These are phyloP conservation scores for Claviceps arundinis DNA, from an alignment of 2,329 filamentous ascomycete genomes.

Conservation along the genomic window DNA sequence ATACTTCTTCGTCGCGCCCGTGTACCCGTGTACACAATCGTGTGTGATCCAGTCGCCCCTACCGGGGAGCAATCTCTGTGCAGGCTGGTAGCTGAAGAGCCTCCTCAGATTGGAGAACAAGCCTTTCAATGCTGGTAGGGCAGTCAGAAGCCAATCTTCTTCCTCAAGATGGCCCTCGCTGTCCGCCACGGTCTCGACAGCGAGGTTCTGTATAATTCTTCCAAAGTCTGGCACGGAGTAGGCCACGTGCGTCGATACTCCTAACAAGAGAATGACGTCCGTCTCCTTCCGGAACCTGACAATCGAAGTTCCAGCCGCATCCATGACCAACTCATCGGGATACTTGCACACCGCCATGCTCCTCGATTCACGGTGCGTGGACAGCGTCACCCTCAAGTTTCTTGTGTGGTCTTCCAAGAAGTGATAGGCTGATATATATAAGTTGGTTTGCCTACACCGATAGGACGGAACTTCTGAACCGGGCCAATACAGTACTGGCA, in stretches of 20 bases:
- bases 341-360: slow-evolving; percentile 16
- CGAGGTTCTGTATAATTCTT: slow-evolving; percentile 17
- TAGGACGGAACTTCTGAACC: too few species aligned
- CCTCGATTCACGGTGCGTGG: slow-evolving; percentile 23
- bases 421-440: slow-evolving; percentile 10
- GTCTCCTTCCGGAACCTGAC: slow-evolving; percentile 18
- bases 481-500: slow-evolving; percentile 6
- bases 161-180: not conserved
- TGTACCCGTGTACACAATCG: slow-evolving; percentile 15
- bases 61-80: not conserved
- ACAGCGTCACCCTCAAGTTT: slow-evolving; percentile 17
- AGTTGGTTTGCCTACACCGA: too few species aligned
- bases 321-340: slow-evolving; percentile 20
- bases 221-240: slow-evolving; percentile 15
- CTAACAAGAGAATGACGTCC: slow-evolving; percentile 18
- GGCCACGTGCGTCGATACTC: not conserved
- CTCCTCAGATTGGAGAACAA: slow-evolving; percentile 14
- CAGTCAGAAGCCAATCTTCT: not conserved
- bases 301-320: slow-evolving; percentile 11
- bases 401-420: slow-evolving; percentile 17
- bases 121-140: not conserved
- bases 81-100: slow-evolving; percentile 11
- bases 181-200: slow-evolving; percentile 8
- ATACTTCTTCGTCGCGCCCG: slow-evolving; percentile 11
- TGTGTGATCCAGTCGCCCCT: slow-evolving; percentile 20